A percentile compares a stretch with the other conserved stretches of the same genome.
Evolutionary conservation across 225 moss, liverwort and hornwort species (phyloP).

Genomic region (Marchantia paleacea): DNA sequence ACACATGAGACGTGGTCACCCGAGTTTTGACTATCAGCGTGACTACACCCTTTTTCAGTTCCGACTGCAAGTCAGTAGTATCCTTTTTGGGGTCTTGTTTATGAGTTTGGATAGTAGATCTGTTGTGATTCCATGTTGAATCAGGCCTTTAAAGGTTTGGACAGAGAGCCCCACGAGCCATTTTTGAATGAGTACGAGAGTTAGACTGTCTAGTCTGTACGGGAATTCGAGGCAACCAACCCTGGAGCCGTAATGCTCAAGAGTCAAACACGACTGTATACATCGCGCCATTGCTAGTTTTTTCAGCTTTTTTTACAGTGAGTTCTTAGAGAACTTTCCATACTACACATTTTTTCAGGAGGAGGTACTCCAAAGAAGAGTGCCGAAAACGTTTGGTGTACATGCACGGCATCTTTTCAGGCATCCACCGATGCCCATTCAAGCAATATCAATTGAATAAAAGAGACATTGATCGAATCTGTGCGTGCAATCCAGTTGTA

Average conservation of each 20-base stretch:
- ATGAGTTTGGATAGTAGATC: constrained; percentile 4
- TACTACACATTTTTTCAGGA: constrained; percentile 19
- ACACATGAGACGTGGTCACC: neutral
- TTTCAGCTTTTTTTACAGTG: neutral
- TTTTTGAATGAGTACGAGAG: constrained; percentile 20
- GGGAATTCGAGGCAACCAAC: constrained; percentile 22
- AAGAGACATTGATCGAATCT: neutral
- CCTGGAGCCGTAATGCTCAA: constrained; percentile 13
- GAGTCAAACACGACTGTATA: constrained; percentile 15
- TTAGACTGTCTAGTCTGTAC: constrained; percentile 24
- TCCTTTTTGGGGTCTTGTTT: constrained; percentile 7
- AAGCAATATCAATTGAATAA: constrained; percentile 16
- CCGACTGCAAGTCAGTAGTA: neutral
- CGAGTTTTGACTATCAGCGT: neutral
- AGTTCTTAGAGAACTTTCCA: neutral
- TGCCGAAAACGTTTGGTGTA: constrained; percentile 16
- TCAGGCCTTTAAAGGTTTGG: neutral
- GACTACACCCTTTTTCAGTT: constrained; percentile 2
- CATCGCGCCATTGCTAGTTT: neutral
- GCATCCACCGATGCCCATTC: constrained; percentile 14
- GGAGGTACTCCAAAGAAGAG: constrained; percentile 14
- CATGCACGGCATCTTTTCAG: neutral
- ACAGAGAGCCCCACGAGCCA: constrained; percentile 19
- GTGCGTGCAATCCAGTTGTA: too few relatives aligned
- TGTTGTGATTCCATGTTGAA: neutral